Conservation (phyloP, 495 filamentous ascomycete genomes). For the Pyronema domesticum region DNA sequence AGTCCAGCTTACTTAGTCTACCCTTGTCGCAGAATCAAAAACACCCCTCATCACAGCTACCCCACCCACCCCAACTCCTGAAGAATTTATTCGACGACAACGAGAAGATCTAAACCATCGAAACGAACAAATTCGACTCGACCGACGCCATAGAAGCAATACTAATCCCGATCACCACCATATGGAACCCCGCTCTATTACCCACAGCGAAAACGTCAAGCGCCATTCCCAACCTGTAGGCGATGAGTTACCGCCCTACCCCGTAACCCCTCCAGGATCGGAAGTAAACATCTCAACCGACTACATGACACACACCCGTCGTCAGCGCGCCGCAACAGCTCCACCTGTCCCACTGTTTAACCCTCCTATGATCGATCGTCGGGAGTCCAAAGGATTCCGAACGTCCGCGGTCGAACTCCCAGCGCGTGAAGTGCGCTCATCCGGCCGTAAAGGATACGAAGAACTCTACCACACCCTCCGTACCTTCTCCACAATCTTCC, state of each 20-base stretch:
- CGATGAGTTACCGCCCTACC: slow-evolving; percentile 13
- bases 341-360: background rate
- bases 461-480: slow-evolving; percentile 64
- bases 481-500: slow-evolving; percentile 80
- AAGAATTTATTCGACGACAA: too few relatives aligned
- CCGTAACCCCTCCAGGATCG: slow-evolving; percentile 6
- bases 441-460: slow-evolving; percentile 27
- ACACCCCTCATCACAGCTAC: slow-evolving; percentile 18
- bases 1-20: background rate
- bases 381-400: too few relatives aligned
- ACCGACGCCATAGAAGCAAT: slow-evolving; percentile 14
- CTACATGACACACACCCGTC: slow-evolving; percentile 11
- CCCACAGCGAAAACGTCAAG: slow-evolving; percentile 4
- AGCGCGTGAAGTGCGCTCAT: too few relatives aligned
- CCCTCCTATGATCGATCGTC: too few relatives aligned
- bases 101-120: too few relatives aligned
- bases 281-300: background rate
- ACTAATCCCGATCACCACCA: too few relatives aligned
- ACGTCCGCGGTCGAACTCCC: too few relatives aligned
- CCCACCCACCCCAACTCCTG: slow-evolving; percentile 16
- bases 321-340: slow-evolving; percentile 5
- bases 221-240: background rate
- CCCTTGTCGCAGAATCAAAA: slow-evolving; percentile 6
- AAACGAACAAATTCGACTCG: too few relatives aligned
- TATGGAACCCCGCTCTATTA: too few relatives aligned